These are phyloP conservation scores for Paraleonurus japonicus DNA, from an alignment of 257 asterid species.

Conservation along the genomic window DNA sequence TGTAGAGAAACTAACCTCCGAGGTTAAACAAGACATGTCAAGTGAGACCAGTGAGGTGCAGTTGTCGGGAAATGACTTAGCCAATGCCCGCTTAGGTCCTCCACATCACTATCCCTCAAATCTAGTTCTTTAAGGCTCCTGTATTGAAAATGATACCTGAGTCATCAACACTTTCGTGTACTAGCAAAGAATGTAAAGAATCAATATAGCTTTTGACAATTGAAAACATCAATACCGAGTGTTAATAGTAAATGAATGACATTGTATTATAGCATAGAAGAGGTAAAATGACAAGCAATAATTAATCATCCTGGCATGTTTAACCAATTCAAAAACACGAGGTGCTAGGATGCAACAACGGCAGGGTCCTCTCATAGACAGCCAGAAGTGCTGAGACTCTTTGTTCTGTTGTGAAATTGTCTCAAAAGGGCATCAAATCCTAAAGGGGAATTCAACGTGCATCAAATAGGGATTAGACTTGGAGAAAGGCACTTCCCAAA, in stretches of 20 bases:
- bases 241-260: background rate
- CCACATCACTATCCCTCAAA: slow-evolving; percentile 59
- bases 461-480: background rate
- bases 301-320: background rate
- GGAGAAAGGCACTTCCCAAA: background rate
- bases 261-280: background rate
- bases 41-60: slow-evolving; percentile 58
- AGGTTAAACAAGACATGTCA: slow-evolving; percentile 51
- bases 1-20: slow-evolving; percentile 53
- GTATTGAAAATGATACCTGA: slow-evolving; percentile 21
- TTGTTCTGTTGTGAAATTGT: background rate
- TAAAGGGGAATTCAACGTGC: background rate
- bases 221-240: background rate
- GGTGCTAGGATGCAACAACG: background rate
- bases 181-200: slow-evolving; percentile 21
- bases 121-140: slow-evolving; percentile 60
- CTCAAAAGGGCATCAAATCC: background rate
- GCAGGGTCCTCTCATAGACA: background rate
- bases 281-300: background rate
- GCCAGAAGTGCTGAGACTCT: background rate
- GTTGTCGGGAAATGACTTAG: slow-evolving; percentile 55
- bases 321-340: background rate
- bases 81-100: slow-evolving; percentile 62
- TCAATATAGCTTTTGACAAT: background rate
- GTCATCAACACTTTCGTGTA: slow-evolving; percentile 41